These are phyloP conservation scores for Teratosphaeria gauchensis DNA, from an alignment of 2,329 filamentous ascomycete species.

Conservation along the genomic window DNA sequence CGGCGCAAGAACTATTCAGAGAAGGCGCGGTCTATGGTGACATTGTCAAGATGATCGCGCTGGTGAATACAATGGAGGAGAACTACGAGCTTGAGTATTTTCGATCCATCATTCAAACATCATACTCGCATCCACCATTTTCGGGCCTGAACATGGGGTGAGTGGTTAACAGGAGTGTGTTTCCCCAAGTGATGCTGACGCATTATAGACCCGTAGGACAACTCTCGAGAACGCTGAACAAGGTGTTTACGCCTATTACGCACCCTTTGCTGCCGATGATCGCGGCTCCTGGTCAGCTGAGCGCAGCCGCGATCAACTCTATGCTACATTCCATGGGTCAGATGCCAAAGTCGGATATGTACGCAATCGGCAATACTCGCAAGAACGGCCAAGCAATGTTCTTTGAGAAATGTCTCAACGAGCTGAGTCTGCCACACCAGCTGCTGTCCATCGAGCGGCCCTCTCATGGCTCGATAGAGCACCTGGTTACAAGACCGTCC, in stretches of 20 bases:
- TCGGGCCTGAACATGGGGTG: constrained; percentile 77
- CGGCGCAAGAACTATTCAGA: constrained; percentile 62
- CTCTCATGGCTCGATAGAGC: constrained; percentile 57
- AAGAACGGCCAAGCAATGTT: constrained; percentile 74
- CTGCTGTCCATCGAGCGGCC: constrained; percentile 66
- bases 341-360: constrained; percentile 68
- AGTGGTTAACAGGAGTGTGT: not conserved
- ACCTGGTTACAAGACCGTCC: constrained; percentile 60
- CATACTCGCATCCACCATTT: constrained; percentile 62
- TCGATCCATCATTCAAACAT: constrained; percentile 61
- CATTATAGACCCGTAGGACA: constrained; percentile 57
- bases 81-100: constrained; percentile 90
- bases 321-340: constrained; percentile 71
- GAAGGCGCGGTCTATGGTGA: constrained; percentile 67
- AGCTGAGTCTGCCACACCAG: constrained; percentile 72
- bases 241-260: constrained; percentile 79
- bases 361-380: constrained; percentile 64
- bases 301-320: constrained; percentile 74
- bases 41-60: constrained; percentile 83
- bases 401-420: constrained; percentile 56
- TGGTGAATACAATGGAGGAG: constrained; percentile 71
- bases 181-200: not conserved
- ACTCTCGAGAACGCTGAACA: constrained; percentile 73
- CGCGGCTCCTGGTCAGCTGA: constrained; percentile 76
- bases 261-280: constrained; percentile 76